Base-by-base conservation (phyloP, 1,284 basidiomycete genomes). In the Leucoagaricus sp. region DNA sequence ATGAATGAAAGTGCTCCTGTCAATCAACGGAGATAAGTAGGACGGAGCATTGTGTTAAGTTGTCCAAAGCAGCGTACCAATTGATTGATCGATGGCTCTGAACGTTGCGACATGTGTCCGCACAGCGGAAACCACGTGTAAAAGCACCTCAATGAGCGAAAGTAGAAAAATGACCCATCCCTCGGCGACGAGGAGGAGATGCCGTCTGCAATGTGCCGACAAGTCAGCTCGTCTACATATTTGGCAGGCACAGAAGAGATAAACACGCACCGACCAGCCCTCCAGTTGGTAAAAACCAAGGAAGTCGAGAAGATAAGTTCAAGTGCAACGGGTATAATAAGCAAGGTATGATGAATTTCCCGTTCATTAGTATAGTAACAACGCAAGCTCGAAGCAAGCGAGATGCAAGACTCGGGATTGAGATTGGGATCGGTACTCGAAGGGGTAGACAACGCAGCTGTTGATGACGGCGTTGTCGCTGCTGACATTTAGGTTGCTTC, bases 341-440 rank as follows among this genome's bases (percentile, higher is more conserved):
- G 71, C 42, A 80, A 63, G 31, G 72, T 70, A 57, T 74, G 77
- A 69, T 90, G 72, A 33, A 75, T 61, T 6, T 50, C 42, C n/a
- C 2, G 17, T 19, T 7, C 1, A n/a, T n/a, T n/a, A 6, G 55
- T 87, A 77, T 61, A 81, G 67, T 60, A 81, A 67, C 89, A 92
- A 60, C 89, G 89, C 61, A 92, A 79, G 61, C 83, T 87, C 40
- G 86, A 72, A 57, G 85, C 81, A 42, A 82, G 74, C 36, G 90
- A 91, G 59, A 91, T 74, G 71, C 89, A 92, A 64, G 84, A 71
- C 58, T 80, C 73, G 68, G 64, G 72, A 72, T 73, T 74, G 58
- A 58, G 60, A 19, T 9, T 6, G 34, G 4, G 5, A 36, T 21
- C 19, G 47, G 19, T 12, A 45, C 40, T 41, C 23, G 44, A 45